These are phyloP conservation scores for Euphrasia arctica DNA, from an alignment of 305 asterid species.

Conservation along the genomic window DNA sequence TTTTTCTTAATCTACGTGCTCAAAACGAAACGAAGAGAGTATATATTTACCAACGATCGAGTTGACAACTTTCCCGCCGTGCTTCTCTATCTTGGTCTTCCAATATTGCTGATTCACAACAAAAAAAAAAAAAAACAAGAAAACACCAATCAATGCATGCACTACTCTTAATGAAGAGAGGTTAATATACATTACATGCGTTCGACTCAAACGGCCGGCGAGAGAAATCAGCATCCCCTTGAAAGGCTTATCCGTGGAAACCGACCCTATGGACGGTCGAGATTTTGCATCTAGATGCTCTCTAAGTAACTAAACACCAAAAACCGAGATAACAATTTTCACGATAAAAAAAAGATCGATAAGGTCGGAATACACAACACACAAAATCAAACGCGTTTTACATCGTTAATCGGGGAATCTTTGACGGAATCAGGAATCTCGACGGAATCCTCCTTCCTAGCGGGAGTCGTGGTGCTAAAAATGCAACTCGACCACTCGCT, in stretches of 20 bases:
- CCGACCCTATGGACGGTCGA: conserved; percentile 26
- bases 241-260: conserved; percentile 46
- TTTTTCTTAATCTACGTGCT: no score
- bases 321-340: background rate
- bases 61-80: conserved; percentile 71
- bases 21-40: no score
- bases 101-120: conserved; percentile 58
- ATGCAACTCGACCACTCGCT: conserved; percentile 78
- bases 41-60: conserved; percentile 53
- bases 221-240: conserved; percentile 67
- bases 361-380: background rate
- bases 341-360: no score
- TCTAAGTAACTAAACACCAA: conserved; percentile 44
- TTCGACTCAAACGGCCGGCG: conserved; percentile 65
- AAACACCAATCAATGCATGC: no score
- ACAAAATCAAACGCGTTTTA: conserved; percentile 12
- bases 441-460: conserved; percentile 49
- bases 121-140: background rate
- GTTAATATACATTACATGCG: conserved; percentile 44
- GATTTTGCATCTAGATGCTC: conserved; percentile 40
- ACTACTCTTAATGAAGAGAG: background rate
- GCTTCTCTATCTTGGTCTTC: conserved; percentile 71
- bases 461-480: conserved; percentile 52
- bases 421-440: conserved; percentile 58
- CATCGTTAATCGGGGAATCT: conserved; percentile 45